phyloP scores from a whole-genome alignment of 164 flowering plant genomes.

The Nymphaea thermarum region DNA sequence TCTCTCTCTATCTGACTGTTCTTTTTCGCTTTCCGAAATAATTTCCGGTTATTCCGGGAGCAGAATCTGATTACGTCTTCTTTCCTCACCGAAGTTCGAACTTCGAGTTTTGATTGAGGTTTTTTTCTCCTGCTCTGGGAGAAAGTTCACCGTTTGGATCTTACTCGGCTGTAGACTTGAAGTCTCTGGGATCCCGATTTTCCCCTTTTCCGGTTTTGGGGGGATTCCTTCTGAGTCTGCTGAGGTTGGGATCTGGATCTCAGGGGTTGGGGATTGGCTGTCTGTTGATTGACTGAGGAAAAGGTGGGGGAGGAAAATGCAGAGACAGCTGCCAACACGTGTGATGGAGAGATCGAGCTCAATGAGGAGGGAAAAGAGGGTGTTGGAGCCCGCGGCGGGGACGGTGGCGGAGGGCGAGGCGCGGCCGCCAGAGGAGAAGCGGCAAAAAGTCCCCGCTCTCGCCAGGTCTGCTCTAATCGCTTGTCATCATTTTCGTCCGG shows the following conservation, averaged over 20 bases:
- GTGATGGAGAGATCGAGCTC: constrained; percentile 1
- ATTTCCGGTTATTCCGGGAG: not conserved
- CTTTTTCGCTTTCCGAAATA: not conserved
- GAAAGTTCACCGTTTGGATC: not conserved
- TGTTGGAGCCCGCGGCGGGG: not conserved
- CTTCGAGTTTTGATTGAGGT: not conserved
- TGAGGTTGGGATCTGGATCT: not conserved
- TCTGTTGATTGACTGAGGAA: not conserved
- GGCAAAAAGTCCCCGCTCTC: constrained; percentile 3
- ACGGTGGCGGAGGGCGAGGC: not conserved
- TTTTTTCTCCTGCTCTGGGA: not conserved
- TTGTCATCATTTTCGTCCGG: too few species aligned
- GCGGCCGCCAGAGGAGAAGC: constrained; percentile 1
- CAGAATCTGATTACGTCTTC: too few species aligned
- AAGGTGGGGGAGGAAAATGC: constrained; percentile 1
- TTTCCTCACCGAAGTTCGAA: not conserved
- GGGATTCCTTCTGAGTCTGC: not conserved
- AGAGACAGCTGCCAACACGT: not conserved
- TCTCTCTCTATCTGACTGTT: not conserved
- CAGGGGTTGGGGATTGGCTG: not conserved
- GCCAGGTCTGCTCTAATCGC: constrained; percentile 1
- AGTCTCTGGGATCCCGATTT: not conserved
- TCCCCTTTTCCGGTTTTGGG: not conserved
- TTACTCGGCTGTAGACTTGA: not conserved
- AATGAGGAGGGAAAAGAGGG: not conserved